Evolutionary conservation across 164 flowering plant species (phyloP).

Genomic region (Platanus orientalis): DNA sequence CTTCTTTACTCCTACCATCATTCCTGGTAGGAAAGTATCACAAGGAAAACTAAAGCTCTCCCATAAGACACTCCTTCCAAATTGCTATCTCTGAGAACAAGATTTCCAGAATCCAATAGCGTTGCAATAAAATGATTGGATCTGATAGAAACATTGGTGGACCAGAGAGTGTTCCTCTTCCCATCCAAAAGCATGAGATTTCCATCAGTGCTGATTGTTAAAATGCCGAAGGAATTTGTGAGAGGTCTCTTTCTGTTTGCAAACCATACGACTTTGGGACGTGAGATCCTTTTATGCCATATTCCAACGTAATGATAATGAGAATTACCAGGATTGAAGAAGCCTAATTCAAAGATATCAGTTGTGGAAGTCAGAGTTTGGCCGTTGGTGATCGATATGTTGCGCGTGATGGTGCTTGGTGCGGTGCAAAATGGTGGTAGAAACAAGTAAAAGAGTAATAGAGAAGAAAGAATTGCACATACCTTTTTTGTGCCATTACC

Average conservation of each 20-base stretch:
- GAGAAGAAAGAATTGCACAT: too few species aligned
- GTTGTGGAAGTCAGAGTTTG: not conserved
- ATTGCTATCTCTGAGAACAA: not conserved
- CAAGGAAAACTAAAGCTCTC: not conserved
- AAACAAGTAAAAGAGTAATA: too few species aligned
- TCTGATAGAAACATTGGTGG: not conserved
- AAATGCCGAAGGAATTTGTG: not conserved
- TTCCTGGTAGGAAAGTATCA: not conserved
- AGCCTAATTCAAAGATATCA: not conserved
- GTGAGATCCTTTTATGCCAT: not conserved
- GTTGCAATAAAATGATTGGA: not conserved
- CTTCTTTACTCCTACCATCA: not conserved
- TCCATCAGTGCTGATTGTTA: not conserved
- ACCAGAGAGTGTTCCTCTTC: not conserved
- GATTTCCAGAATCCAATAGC: conserved; percentile 1
- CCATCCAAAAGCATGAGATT: not conserved
- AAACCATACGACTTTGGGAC: not conserved
- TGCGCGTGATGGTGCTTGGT: too few species aligned
- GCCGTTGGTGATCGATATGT: not conserved
- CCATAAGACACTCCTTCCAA: not conserved
- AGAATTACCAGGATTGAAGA: too few species aligned
- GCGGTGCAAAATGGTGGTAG: too few species aligned
- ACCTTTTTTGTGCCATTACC: too few species aligned
- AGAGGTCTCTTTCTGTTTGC: conserved; percentile 3
- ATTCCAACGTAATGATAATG: conserved; percentile 1